A percentile compares a stretch with the other conserved stretches of the same genome.
phyloP scores from a whole-genome alignment of 139 green algal genomes.

The Volvox africanus region DNA sequence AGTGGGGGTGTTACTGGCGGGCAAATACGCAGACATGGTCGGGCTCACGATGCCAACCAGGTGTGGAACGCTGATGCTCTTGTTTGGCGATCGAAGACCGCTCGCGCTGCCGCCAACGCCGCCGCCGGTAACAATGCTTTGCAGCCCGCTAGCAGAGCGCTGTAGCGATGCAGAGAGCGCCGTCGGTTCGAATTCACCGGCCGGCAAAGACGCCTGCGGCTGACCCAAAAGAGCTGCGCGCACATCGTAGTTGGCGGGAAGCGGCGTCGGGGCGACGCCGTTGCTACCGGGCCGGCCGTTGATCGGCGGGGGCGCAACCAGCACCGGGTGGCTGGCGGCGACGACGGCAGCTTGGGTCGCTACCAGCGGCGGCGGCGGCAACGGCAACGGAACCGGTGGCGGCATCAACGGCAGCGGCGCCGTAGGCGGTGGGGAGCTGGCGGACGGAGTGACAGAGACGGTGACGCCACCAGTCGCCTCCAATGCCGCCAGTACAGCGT shows the following conservation, averaged over 20 bases:
- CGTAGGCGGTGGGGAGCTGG: background rate
- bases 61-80: background rate
- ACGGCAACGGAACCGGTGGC: background rate
- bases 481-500: slow-evolving; percentile 42
- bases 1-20: background rate
- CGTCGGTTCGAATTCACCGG: background rate
- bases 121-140: background rate
- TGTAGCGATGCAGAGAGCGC: background rate
- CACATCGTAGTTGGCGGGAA: slow-evolving; percentile 18
- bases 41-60: background rate
- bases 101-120: background rate
- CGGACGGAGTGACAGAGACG: background rate
- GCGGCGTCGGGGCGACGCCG: slow-evolving; percentile 32
- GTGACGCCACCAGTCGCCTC: slow-evolving; percentile 8
- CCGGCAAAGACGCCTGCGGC: background rate
- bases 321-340: background rate
- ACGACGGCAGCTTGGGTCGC: background rate
- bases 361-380: slow-evolving; percentile 41
- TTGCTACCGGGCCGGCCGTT: slow-evolving; percentile 21
- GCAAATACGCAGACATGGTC: background rate
- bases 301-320: background rate
- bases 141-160: background rate
- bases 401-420: background rate
- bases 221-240: background rate
- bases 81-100: background rate